Evolutionary conservation across 441 rosid species (phyloP).

Genomic region (Gossypium gossypioides): DNA sequence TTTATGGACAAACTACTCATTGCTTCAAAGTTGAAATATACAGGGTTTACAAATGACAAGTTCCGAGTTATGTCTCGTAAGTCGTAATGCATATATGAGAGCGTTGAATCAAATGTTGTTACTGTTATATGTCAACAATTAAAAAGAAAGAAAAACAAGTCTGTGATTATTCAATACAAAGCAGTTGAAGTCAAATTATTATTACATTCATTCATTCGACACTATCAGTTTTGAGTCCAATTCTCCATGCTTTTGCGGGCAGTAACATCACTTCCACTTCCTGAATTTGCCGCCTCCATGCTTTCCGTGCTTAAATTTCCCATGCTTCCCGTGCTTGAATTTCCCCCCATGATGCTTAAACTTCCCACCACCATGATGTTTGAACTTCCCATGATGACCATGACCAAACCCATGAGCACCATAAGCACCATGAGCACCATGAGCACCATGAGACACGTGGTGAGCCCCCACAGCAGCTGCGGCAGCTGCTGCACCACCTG

Average conservation of each 20-base stretch:
- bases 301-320: conserved; percentile 51
- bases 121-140: no score
- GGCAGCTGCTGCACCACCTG: conserved; percentile 15
- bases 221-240: not conserved
- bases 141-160: no score
- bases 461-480: conserved; percentile 14
- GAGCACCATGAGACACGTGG: not conserved
- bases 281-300: conserved; percentile 53
- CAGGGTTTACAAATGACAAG: no score
- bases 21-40: no score
- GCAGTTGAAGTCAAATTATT: not conserved
- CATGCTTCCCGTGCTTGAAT: conserved; percentile 42
- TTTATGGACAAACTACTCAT: no score
- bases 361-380: conserved; percentile 14
- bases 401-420: not conserved
- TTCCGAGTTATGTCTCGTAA: no score
- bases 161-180: not conserved
- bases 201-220: not conserved
- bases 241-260: not conserved
- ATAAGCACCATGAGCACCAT: not conserved
- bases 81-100: no score
- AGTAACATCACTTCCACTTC: conserved; percentile 52
- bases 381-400: not conserved
- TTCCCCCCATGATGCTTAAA: conserved; percentile 33
- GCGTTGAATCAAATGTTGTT: no score